Evolutionary conservation across 768 basidiomycete genomes (phyloP).

Genomic region (Phaffia tasmanica): DNA sequence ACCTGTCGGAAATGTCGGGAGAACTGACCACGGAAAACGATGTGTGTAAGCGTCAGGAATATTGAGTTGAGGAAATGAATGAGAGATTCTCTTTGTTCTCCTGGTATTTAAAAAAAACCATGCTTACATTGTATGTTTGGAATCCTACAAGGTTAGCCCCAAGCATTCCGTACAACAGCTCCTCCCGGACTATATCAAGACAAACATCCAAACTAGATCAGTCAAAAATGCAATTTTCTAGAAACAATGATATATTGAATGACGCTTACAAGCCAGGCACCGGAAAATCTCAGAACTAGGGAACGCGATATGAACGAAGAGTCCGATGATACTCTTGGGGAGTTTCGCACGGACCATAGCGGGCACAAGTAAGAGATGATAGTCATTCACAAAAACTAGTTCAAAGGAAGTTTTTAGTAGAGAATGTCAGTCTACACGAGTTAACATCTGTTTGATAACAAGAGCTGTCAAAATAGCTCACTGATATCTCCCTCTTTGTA

Average conservation of each 20-base stretch:
- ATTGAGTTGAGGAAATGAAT: not conserved
- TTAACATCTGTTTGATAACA: not conserved
- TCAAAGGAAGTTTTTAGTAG: slow-evolving; percentile 29
- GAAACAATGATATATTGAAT: no score
- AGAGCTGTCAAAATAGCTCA: not conserved
- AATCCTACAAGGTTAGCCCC: slow-evolving; percentile 26
- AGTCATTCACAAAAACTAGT: slow-evolving; percentile 29
- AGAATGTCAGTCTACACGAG: not conserved
- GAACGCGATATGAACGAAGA: slow-evolving; percentile 27
- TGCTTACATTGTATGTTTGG: slow-evolving; percentile 26
- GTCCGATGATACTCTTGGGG: slow-evolving; percentile 26
- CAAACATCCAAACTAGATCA: not conserved
- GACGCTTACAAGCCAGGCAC: slow-evolving; percentile 13
- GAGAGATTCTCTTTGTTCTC: not conserved
- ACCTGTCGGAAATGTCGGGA: slow-evolving; percentile 80
- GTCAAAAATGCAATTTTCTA: not conserved
- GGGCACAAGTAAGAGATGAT: slow-evolving; percentile 27
- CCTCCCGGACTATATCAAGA: slow-evolving; percentile 45
- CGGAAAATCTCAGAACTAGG: slow-evolving; percentile 24
- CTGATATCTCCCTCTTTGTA: slow-evolving; percentile 24
- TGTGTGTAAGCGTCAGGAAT: slow-evolving; percentile 33
- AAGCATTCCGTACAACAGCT: slow-evolving; percentile 24
- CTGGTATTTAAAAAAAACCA: not conserved
- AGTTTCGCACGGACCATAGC: slow-evolving; percentile 41
- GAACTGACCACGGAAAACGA: slow-evolving; percentile 54